Base-by-base conservation (phyloP, 805 yeast genomes). In the Nakazawaea wyomingensis region DNA sequence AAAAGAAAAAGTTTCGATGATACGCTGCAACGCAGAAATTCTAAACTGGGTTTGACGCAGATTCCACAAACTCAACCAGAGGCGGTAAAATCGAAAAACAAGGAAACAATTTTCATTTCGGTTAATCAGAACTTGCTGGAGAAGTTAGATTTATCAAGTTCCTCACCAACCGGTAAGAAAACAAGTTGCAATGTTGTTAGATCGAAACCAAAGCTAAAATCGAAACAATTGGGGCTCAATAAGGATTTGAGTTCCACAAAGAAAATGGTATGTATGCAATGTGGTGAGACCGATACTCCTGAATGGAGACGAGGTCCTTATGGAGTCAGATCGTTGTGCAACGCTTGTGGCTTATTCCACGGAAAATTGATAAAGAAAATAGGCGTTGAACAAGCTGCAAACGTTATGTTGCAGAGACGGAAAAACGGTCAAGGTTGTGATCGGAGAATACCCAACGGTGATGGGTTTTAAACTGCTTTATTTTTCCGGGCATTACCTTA, bases 261-360 rank as follows among this genome's bases (percentile, higher is more conserved):
- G 5, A 57, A 56, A 33, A 47, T 54, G 5, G 48, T 58, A 7
- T 84, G 91, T 53, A 55, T 65, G 28, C 96, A 88, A 52, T 89
- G 96, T 64, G 81, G 82, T 0, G 76, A 82, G 2, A 69, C 69
- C 22, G 78, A 77, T 37, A 85, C 96, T 0, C 96, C 96, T 0
- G 96, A 90, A 60, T 89, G 97, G 97, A 72, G 97, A 56, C 70
- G 83, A 48, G 97, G 96, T 0, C 96, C 96, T 1, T 74, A 76
- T 45, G 95, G 96, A 0, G 77, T 81, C 4, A 72, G 87, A 53
- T 84, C 91, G 0, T 67, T 89, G 46, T 89, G 97, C 62, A 89
- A 89, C 60, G 96, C 97, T 0, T 90, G 97, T 64, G 97, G 97
- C 0, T 65, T 90, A 37, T 84, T 80, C 53, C 82, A 74, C 55